phyloP scores from a whole-genome alignment of 2,329 filamentous ascomycete genomes.

The Scedosporium apiospermum region DNA sequence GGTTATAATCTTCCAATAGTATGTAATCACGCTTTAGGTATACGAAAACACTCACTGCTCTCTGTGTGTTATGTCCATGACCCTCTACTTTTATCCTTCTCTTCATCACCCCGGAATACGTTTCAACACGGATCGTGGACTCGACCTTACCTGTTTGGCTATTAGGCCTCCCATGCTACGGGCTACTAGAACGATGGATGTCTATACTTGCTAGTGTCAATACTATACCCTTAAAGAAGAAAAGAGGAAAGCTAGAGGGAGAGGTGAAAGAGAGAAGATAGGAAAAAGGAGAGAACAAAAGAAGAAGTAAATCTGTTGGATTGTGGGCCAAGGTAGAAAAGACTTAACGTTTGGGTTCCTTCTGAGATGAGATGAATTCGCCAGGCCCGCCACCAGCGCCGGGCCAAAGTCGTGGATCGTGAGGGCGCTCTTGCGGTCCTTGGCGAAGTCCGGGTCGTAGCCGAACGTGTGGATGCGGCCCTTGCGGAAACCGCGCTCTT shows the following conservation, averaged over 20 bases:
- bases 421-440: slow-evolving; percentile 5
- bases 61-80: no score
- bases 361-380: neutral
- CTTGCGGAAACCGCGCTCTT: slow-evolving; percentile 10
- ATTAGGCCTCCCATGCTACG: neutral
- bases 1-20: no score
- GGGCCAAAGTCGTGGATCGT: slow-evolving; percentile 1
- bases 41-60: neutral
- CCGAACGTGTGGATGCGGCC: slow-evolving; percentile 11
- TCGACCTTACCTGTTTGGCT: neutral
- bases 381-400: neutral
- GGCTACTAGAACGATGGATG: neutral
- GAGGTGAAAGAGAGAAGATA: no score
- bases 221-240: no score
- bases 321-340: neutral
- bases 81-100: no score
- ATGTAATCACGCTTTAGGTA: no score
- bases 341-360: neutral
- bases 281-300: no score
- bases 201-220: neutral
- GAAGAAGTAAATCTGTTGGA: no score
- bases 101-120: no score
- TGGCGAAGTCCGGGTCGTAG: slow-evolving; percentile 12
- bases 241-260: no score
- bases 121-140: no score